A percentile compares a stretch with the other conserved stretches of the same genome.
phyloP scores from a whole-genome alignment of 2,329 filamentous ascomycete species.

The Colletotrichum sidae region DNA sequence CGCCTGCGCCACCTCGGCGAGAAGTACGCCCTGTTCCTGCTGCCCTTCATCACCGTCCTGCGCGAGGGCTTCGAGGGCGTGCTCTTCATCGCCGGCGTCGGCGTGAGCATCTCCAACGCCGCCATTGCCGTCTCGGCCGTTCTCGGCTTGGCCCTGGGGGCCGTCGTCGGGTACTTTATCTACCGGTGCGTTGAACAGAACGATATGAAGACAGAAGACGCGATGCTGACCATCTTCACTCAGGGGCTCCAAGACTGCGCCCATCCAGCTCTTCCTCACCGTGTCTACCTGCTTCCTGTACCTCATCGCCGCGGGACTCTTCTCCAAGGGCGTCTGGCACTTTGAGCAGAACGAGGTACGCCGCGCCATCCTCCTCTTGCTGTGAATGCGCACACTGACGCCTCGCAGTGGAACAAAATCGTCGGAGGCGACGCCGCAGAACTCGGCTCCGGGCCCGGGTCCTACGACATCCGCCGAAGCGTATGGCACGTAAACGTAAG shows the following conservation, averaged over 20 bases:
- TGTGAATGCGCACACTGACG: neutral
- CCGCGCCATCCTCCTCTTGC: neutral
- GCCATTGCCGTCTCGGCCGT: slow-evolving; percentile 79
- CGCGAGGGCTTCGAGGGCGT: slow-evolving; percentile 83
- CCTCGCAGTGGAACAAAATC: slow-evolving; percentile 67
- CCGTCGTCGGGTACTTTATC: slow-evolving; percentile 73
- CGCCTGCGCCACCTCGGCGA: slow-evolving; percentile 52
- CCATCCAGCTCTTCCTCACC: slow-evolving; percentile 77
- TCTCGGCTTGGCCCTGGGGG: slow-evolving; percentile 72
- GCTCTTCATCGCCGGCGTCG: slow-evolving; percentile 83
- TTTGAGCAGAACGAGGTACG: slow-evolving; percentile 68
- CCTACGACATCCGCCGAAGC: slow-evolving; percentile 79
- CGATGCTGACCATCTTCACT: slow-evolving; percentile 50
- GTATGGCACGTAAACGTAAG: slow-evolving; percentile 86
- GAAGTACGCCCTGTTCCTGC: slow-evolving; percentile 81
- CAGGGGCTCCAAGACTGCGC: slow-evolving; percentile 52
- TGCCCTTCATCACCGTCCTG: slow-evolving; percentile 83
- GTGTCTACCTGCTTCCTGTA: slow-evolving; percentile 84
- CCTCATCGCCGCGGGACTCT: slow-evolving; percentile 82
- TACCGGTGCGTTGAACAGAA: slow-evolving; percentile 68
- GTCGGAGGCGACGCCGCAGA: slow-evolving; percentile 67
- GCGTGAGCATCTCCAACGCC: slow-evolving; percentile 73
- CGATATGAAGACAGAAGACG: rapidly evolving
- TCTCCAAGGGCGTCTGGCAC: slow-evolving; percentile 79
- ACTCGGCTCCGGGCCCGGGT: slow-evolving; percentile 71